phyloP scores from a whole-genome alignment of 2,329 filamentous ascomycete genomes.

The Colletotrichum costaricense region DNA sequence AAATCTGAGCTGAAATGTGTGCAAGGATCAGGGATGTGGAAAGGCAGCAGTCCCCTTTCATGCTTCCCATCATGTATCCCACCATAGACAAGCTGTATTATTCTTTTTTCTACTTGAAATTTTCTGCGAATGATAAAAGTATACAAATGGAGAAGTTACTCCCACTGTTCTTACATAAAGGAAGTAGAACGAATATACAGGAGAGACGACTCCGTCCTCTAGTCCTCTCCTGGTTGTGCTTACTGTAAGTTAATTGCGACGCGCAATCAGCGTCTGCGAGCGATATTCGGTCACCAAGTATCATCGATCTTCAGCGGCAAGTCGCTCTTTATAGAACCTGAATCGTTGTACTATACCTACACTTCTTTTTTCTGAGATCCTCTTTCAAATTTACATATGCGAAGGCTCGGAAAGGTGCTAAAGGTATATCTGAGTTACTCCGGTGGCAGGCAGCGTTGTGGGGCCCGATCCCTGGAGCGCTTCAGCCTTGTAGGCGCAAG shows the following conservation, averaged over 20 bases:
- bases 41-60: not conserved
- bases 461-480: conserved; percentile 10
- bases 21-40: not conserved
- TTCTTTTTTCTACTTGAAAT: too few relatives aligned
- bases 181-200: not conserved
- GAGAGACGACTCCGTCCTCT: not conserved
- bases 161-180: too few relatives aligned
- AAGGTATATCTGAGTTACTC: not conserved
- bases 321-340: too few relatives aligned
- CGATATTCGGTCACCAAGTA: too few relatives aligned
- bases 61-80: not conserved
- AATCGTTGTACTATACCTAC: not conserved
- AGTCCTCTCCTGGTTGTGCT: not conserved
- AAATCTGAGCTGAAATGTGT: not conserved
- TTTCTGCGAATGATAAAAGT: too few relatives aligned
- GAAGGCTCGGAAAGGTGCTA: not conserved
- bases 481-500: conserved; percentile 48
- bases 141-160: too few relatives aligned
- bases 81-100: too few relatives aligned
- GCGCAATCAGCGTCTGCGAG: too few relatives aligned
- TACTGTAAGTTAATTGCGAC: not conserved
- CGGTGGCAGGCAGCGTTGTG: not conserved
- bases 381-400: not conserved
- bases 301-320: too few relatives aligned
- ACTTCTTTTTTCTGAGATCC: not conserved